Evolutionary conservation across 208 protist genomes (phyloP).

Genomic region (Herpetomonas samuelpessoai): DNA sequence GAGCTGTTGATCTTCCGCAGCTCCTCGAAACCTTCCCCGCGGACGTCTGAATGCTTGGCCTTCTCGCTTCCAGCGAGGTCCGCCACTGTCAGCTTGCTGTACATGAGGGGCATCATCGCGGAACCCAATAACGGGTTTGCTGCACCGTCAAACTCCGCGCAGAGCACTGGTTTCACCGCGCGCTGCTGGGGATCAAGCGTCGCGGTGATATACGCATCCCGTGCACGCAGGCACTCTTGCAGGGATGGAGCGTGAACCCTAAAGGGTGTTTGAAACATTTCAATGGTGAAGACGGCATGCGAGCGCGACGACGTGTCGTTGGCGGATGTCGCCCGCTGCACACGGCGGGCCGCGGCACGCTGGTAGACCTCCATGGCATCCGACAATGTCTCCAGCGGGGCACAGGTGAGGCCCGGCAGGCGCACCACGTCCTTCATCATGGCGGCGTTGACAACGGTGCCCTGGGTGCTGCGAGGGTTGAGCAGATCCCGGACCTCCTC

Average conservation of each 20-base stretch:
- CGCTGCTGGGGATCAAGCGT: not conserved
- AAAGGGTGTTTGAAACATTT: conserved; percentile 61
- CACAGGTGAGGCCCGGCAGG: conserved; percentile 35
- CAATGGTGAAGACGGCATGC: conserved; percentile 82
- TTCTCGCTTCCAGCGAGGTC: conserved; percentile 93
- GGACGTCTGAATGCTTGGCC: conserved; percentile 48
- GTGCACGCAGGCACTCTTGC: conserved; percentile 28
- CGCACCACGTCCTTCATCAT: conserved; percentile 42
- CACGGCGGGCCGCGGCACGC: conserved; percentile 35
- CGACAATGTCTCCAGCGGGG: conserved; percentile 24
- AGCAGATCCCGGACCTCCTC: conserved; percentile 79
- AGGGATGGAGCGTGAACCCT: conserved; percentile 19
- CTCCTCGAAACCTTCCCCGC: conserved; percentile 65
- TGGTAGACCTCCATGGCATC: conserved; percentile 47
- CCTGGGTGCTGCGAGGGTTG: conserved; percentile 7
- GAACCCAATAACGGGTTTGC: conserved; percentile 30
- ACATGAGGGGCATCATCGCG: conserved; percentile 35
- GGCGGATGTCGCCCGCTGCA: conserved; percentile 57
- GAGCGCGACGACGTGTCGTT: conserved; percentile 89
- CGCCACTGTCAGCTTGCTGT: conserved; percentile 74
- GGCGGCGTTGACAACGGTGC: conserved; percentile 23
- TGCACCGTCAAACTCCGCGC: conserved; percentile 26
- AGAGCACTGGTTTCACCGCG: conserved; percentile 1
- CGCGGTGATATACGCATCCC: conserved; percentile 12
- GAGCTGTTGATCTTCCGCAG: conserved; percentile 88